Evolutionary conservation across 2,329 filamentous ascomycete genomes (phyloP), one percentile per base, ranked within the genome.

Genomic region (Gremmenia infestans): DNA sequence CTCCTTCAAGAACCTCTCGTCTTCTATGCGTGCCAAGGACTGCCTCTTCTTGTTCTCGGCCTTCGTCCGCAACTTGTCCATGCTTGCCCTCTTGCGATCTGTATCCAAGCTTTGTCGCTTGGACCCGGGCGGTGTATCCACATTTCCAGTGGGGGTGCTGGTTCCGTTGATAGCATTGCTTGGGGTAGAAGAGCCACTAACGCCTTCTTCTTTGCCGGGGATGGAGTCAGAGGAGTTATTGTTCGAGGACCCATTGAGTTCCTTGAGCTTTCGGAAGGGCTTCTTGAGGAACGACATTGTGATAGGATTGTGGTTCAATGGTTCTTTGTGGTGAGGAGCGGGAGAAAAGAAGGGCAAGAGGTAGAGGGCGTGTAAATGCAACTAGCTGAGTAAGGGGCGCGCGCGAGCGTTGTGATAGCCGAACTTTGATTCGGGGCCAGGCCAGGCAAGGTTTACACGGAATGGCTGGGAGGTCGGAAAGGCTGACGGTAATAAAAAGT

Each of bases 231-330:
- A 48, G 19, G 52, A 56, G 7, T 37, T 48, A n/a, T 56, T 52
- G 25, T 40, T 35, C 25, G 39, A 50, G 28, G 36, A 37, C 12
- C 12, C 49, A 2, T 56, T 51, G 25, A 64, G 40, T 1, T 59
- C 58, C 55, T 60, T 63, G 23, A 68, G 46, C 53, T 65, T 68
- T 43, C 48, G 56, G 49, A 68, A 60, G 9, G 59, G 61, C 45
- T 67, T 68, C 61, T 64, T 67, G 48, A 68, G 40, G 56, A 67
- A 64, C 36, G 63, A 65, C 67, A 68, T 68, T 15, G 53, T 63
- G 52, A 32, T 9, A 36, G 22, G 47, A 28, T 47, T 47, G 45
- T 25, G 12, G 14, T 15, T 25, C 22, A 15, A 6, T 12, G 1
- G 15, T 17, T n/a, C 39, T 4, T 8, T 3, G 17, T 7, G 9